Conservation (phyloP, 768 basidiomycete genomes). For the Epithele typhae region DNA sequence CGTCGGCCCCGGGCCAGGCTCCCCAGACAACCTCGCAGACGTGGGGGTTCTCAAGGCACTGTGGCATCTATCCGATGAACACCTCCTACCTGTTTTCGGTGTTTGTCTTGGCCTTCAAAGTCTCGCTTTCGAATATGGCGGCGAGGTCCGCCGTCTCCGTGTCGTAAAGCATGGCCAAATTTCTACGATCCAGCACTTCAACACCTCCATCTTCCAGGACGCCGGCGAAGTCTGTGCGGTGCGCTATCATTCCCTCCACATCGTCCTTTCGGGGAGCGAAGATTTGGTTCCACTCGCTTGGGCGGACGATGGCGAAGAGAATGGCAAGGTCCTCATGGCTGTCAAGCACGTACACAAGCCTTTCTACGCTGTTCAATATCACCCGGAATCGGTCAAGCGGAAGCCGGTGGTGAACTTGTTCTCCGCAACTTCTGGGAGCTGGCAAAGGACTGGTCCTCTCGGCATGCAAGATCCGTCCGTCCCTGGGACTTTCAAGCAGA, state of each 20-base stretch:
- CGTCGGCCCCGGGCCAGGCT: constrained; percentile 80
- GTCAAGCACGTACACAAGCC: constrained; percentile 58
- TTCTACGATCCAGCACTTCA: constrained; percentile 56
- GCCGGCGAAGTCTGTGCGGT: constrained; percentile 55
- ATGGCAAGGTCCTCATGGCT: constrained; percentile 74
- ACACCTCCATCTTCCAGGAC: constrained; percentile 56
- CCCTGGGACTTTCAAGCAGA: constrained; percentile 39
- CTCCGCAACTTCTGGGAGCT: constrained; percentile 74
- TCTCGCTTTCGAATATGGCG: constrained; percentile 62
- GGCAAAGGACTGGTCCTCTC: constrained; percentile 52
- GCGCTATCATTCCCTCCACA: constrained; percentile 78
- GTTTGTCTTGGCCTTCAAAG: constrained; percentile 84
- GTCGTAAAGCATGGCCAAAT: constrained; percentile 81
- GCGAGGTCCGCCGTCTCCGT: constrained; percentile 49
- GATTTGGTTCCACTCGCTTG: constrained; percentile 68
- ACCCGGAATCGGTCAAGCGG: constrained; percentile 82
- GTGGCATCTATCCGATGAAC: constrained; percentile 54
- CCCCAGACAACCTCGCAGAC: constrained; percentile 57
- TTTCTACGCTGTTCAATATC: constrained; percentile 88
- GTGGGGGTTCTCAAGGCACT: constrained; percentile 67
- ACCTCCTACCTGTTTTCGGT: constrained; percentile 70
- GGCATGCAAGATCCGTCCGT: constrained; percentile 31
- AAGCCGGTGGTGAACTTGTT: too few species aligned
- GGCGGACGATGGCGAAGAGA: constrained; percentile 65
- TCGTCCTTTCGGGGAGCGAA: constrained; percentile 40